Evolutionary conservation across 441 rosid genomes (phyloP).

Genomic region (Populus tomentosa): DNA sequence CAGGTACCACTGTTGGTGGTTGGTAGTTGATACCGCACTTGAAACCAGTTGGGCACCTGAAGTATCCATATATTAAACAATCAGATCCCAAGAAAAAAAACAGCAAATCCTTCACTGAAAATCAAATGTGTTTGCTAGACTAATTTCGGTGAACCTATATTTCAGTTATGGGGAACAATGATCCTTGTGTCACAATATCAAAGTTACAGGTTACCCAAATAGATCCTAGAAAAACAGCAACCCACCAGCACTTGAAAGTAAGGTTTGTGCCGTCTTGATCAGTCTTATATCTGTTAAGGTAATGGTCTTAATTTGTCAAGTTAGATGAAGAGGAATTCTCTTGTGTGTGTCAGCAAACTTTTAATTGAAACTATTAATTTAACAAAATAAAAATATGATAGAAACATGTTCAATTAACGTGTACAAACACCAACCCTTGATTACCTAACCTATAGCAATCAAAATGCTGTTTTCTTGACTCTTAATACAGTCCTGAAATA

Average conservation of each 20-base stretch:
- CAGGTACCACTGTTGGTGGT: slow-evolving; percentile 85
- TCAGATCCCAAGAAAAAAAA: slow-evolving; percentile 5
- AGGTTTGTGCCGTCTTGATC: not conserved
- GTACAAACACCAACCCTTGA: not conserved
- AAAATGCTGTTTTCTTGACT: not conserved
- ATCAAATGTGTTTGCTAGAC: not conserved
- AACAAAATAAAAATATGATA: not conserved
- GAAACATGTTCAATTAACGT: not conserved
- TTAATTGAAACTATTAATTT: not conserved
- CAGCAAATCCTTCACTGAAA: not conserved
- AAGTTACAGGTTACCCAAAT: not conserved
- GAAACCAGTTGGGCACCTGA: slow-evolving; percentile 91
- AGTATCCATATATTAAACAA: slow-evolving; percentile 4
- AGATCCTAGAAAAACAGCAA: not conserved
- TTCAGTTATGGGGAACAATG: not conserved
- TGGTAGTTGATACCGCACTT: slow-evolving; percentile 88
- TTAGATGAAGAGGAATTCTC: not conserved
- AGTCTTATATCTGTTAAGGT: not conserved
- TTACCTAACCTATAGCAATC: not conserved
- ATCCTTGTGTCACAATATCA: not conserved
- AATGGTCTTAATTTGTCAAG: not conserved
- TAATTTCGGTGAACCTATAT: not conserved
- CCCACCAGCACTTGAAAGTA: not conserved
- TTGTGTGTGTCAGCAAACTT: not conserved
- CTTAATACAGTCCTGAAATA: not conserved